Base-by-base conservation (phyloP, 1,284 basidiomycete genomes). In the Ganoderma sinense region DNA sequence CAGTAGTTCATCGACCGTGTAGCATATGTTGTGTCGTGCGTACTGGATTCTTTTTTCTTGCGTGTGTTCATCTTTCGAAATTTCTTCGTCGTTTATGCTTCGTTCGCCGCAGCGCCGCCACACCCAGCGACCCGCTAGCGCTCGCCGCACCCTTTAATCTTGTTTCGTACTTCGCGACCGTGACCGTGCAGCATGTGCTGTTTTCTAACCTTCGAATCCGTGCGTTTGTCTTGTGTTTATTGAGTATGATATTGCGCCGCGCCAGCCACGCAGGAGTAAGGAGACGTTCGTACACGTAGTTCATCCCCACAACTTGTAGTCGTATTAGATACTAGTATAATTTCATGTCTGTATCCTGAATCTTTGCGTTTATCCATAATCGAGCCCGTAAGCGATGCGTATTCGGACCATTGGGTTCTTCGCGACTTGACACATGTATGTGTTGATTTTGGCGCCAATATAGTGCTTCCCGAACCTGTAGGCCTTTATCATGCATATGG, bases 141-240 rank as follows among this genome's bases (percentile, higher is more conserved):
- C 14, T 36, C 36, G 36, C 36, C 36, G 36, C 36, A 13, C 31
- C 29, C 6, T 56, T 31, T 56, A 20, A 16, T n/a, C n/a, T n/a
- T 10, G 5, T 10, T 48, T 29, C 14, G 13, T 23, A 29, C 29
- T 43, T n/a, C 23, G 33, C 20, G 23, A 20, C 11, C 33, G 20
- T 14, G 18, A 33, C 2, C 36, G 14, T n/a, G 61, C 43, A 18
- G 61, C 26, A 11, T 64, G 36, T 23, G 51, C 53, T 65, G 51
- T 58, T 41, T 31, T 20, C 41, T 31, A 23, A 51, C 26, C 10
- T 51, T 29, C 20, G n/a, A n/a, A n/a, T n/a, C n/a, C n/a, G 4
- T 39, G 20, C 18, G 20, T 48, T 7, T 40, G 60, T 39, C 40
- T 65, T 41, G 53, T 65, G 64, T 65, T 65, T 65, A 65, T 65